Evolutionary conservation across 352 stramenopile genomes (phyloP).

Genomic region (Phytophthora quininea): DNA sequence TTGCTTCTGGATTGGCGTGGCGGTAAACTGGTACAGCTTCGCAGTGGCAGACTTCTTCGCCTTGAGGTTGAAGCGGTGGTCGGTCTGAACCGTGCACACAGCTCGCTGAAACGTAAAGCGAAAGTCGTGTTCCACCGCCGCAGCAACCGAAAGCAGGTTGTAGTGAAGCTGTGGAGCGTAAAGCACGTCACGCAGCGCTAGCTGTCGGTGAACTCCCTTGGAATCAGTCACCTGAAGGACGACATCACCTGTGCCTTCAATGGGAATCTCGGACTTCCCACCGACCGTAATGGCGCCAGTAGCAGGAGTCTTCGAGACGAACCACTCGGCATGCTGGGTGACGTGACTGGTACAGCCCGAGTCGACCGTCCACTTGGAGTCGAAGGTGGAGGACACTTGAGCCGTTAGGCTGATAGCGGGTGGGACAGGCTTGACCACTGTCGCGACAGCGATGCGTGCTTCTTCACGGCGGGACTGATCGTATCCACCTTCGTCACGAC

Average conservation of each 20-base stretch:
- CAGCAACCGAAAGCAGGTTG: slow-evolving; percentile 10
- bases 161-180: slow-evolving; percentile 18
- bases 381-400: background rate
- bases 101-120: background rate
- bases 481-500: background rate
- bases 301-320: slow-evolving; percentile 6
- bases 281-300: slow-evolving; percentile 14
- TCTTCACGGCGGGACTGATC: background rate
- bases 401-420: slow-evolving; percentile 4
- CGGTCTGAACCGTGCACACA: background rate
- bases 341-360: slow-evolving; percentile 10
- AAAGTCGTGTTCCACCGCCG: background rate
- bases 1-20: background rate
- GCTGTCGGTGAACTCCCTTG: background rate
- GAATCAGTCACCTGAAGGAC: background rate
- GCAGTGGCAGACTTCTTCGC: background rate
- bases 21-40: background rate
- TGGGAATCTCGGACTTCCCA: slow-evolving; percentile 10
- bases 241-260: slow-evolving; percentile 12
- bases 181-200: slow-evolving; percentile 2
- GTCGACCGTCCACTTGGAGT: slow-evolving; percentile 20
- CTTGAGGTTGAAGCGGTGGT: background rate
- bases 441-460: slow-evolving; percentile 9
- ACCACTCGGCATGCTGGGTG: slow-evolving; percentile 8
- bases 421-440: background rate